Conservation (phyloP, 1,284 basidiomycete genomes). For the Puccinia coronata region DNA sequence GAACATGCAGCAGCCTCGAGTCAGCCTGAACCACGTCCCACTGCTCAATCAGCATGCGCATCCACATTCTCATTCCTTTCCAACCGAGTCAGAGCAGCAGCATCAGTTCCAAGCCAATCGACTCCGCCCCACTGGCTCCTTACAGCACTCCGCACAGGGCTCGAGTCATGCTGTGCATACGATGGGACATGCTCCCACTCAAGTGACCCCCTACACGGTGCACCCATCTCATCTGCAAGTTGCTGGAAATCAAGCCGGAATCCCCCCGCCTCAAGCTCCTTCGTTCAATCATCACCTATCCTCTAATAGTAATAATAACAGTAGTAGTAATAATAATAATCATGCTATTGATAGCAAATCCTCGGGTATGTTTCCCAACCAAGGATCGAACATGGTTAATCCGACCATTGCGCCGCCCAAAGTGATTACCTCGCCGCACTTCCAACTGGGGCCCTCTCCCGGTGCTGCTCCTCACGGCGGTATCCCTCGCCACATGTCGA, state of each 20-base stretch:
- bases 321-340: neutral
- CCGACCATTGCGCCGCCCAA: neutral
- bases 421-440: neutral
- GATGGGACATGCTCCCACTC: neutral
- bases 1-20: neutral
- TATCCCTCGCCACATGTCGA: neutral
- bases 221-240: constrained; percentile 7
- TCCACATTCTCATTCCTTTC: neutral
- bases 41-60: neutral
- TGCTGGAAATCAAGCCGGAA: neutral
- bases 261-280: too few species aligned
- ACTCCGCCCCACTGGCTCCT: neutral
- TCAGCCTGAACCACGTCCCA: neutral
- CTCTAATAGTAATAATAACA: too few species aligned
- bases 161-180: neutral
- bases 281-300: too few species aligned
- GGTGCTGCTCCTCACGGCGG: neutral
- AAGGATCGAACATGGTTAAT: neutral
- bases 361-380: neutral
- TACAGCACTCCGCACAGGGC: neutral
- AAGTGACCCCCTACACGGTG: neutral
- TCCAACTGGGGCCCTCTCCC: neutral
- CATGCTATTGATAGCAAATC: neutral
- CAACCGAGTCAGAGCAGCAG: neutral
- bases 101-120: constrained; percentile 2